phyloP scores from a whole-genome alignment of 257 asterid genomes.

The Solanum chilense region DNA sequence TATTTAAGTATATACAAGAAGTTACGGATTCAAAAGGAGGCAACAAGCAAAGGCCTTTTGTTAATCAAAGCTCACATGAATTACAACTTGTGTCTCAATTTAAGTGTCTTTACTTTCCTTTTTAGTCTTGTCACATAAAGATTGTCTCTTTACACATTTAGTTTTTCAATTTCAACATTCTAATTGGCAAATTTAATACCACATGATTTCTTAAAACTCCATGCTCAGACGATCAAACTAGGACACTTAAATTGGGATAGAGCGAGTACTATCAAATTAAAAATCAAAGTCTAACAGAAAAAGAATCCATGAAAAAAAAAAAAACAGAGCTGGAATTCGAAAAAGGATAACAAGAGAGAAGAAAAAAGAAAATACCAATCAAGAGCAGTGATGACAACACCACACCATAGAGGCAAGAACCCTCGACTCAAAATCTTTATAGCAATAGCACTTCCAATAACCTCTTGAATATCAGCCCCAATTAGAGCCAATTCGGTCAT shows the following conservation, averaged over 20 bases:
- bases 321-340: not conserved
- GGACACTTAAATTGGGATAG: not conserved
- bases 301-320: not conserved
- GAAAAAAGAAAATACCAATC: conserved; percentile 37
- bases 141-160: not conserved
- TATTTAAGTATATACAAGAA: not conserved
- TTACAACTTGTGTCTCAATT: not conserved
- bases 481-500: conserved; percentile 73
- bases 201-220: not conserved
- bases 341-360: not conserved
- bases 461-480: conserved; percentile 84
- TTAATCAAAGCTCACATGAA: not conserved
- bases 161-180: not conserved
- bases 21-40: not conserved
- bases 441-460: conserved; percentile 77
- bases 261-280: not conserved
- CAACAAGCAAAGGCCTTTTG: not conserved
- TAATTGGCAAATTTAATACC: not conserved
- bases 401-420: conserved; percentile 62
- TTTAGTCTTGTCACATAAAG: not conserved
- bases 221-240: not conserved
- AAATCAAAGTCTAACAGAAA: not conserved
- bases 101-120: not conserved
- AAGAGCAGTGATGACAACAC: conserved; percentile 63
- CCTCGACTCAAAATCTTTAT: conserved; percentile 56